Percentiles rank a stretch among this genome's conserved stretches.
Conservation (phyloP, 495 filamentous ascomycete genomes). For the Lophiotrema nucula region DNA sequence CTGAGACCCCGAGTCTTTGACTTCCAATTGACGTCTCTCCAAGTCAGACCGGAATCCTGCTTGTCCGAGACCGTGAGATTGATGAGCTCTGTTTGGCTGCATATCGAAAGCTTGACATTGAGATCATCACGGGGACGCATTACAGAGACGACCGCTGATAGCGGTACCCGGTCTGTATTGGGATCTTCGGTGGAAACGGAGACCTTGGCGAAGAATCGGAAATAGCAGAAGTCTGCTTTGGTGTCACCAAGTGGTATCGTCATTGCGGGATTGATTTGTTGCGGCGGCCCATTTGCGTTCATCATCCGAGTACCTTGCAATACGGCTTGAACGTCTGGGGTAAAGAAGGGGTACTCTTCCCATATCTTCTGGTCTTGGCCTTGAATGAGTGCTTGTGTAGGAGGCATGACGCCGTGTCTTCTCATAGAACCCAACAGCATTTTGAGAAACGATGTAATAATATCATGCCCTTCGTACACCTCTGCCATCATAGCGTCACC, state of each 20-base stretch:
- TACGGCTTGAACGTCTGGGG: conserved; percentile 63
- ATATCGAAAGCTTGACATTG: conserved; percentile 65
- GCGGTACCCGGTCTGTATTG: conserved; percentile 60
- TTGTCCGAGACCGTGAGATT: conserved; percentile 71
- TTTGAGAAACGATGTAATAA: conserved; percentile 60
- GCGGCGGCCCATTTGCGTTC: conserved; percentile 43
- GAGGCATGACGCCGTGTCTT: conserved; percentile 70
- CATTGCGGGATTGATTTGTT: conserved; percentile 54
- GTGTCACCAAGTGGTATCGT: conserved; percentile 74
- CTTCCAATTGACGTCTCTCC: conserved; percentile 79
- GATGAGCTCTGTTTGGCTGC: conserved; percentile 72
- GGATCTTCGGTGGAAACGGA: conserved; percentile 66
- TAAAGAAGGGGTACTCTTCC: conserved; percentile 67
- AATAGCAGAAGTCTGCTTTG: conserved; percentile 66
- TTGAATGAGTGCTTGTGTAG: conserved; percentile 57
- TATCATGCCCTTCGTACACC: conserved; percentile 54
- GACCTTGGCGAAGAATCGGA: conserved; percentile 67
- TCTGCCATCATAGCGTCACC: conserved; percentile 51
- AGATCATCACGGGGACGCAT: conserved; percentile 65
- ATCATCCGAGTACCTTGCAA: conserved; percentile 62
- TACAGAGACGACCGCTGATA: conserved; percentile 71
- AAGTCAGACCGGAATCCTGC: conserved; percentile 65
- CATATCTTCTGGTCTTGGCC: conserved; percentile 72
- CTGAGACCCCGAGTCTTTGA: conserved; percentile 58
- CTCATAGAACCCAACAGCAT: conserved; percentile 79